A percentile compares a stretch with the other conserved stretches of the same genome.
phyloP scores from a whole-genome alignment of 1,284 basidiomycete genomes.

The Ganoderma lingzhi region DNA sequence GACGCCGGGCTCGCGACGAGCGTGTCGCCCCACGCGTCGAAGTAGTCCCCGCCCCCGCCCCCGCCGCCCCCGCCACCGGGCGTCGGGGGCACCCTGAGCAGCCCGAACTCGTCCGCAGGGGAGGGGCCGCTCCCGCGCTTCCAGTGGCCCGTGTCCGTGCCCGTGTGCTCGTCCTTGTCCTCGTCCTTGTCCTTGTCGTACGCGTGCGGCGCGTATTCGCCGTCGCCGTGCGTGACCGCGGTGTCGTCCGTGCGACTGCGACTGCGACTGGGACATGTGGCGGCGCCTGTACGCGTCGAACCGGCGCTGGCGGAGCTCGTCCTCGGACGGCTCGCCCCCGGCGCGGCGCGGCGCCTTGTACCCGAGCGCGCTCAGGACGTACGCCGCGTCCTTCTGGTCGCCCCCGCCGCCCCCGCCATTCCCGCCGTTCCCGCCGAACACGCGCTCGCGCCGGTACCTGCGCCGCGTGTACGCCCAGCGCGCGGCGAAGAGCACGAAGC shows the following conservation, averaged over 20 bases:
- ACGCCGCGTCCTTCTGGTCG: constrained; percentile 32
- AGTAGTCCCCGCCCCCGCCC: constrained; percentile 4
- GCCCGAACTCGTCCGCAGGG: constrained; percentile 38
- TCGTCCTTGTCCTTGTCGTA: constrained; percentile 22
- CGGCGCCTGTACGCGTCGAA: constrained; percentile 42
- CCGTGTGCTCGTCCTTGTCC: too few species aligned
- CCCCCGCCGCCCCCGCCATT: constrained; percentile 27
- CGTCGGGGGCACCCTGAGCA: constrained; percentile 18
- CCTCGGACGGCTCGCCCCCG: constrained; percentile 36
- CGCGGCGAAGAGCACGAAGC: constrained; percentile 57
- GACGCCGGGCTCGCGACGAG: constrained; percentile 35
- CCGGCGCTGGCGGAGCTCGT: constrained; percentile 42
- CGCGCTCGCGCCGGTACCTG: constrained; percentile 34
- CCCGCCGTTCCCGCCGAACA: constrained; percentile 27
- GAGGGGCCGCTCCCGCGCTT: neutral
- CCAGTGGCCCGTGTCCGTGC: too few species aligned
- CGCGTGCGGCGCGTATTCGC: constrained; percentile 25
- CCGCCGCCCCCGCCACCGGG: constrained; percentile 14
- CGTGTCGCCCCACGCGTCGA: constrained; percentile 31
- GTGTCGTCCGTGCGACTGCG: constrained; percentile 49
- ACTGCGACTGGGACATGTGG: constrained; percentile 36
- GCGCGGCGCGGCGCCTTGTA: constrained; percentile 28
- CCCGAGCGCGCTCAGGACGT: constrained; percentile 10
- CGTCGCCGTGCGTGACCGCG: constrained; percentile 42
- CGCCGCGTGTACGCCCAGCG: constrained; percentile 58